These are phyloP conservation scores for Fraxinus anomala DNA, from an alignment of 257 asterid genomes.

Conservation along the genomic window DNA sequence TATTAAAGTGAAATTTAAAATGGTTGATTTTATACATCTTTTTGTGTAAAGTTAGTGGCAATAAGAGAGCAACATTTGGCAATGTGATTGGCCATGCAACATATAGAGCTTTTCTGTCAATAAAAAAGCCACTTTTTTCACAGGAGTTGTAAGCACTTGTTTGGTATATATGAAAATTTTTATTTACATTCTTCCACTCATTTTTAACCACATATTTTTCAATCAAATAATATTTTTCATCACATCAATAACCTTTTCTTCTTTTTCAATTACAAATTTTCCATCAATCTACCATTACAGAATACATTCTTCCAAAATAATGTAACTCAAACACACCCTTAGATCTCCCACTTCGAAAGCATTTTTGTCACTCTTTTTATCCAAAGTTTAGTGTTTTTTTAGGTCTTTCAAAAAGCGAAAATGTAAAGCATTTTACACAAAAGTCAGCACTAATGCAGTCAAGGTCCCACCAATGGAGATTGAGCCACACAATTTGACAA, in stretches of 20 bases:
- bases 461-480: not conserved
- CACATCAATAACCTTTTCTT: no score
- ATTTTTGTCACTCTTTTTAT: slow-evolving; percentile 14
- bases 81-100: not conserved
- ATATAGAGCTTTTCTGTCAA: not conserved
- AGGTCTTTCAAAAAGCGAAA: slow-evolving; percentile 26
- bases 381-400: slow-evolving; percentile 23
- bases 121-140: not conserved
- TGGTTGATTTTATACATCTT: not conserved
- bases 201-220: no score
- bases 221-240: no score
- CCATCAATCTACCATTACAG: no score
- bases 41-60: not conserved
- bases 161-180: no score
- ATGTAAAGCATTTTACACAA: slow-evolving; percentile 9
- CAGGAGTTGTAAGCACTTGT: slow-evolving; percentile 14
- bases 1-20: not conserved
- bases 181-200: no score
- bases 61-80: slow-evolving; percentile 12
- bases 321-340: no score
- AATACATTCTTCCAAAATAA: no score
- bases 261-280: no score
- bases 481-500: not conserved
- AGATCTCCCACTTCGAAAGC: slow-evolving; percentile 28
- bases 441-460: slow-evolving; percentile 3